Conservation (phyloP, 805 yeast genomes). For the Starmerella stigmatis region DNA sequence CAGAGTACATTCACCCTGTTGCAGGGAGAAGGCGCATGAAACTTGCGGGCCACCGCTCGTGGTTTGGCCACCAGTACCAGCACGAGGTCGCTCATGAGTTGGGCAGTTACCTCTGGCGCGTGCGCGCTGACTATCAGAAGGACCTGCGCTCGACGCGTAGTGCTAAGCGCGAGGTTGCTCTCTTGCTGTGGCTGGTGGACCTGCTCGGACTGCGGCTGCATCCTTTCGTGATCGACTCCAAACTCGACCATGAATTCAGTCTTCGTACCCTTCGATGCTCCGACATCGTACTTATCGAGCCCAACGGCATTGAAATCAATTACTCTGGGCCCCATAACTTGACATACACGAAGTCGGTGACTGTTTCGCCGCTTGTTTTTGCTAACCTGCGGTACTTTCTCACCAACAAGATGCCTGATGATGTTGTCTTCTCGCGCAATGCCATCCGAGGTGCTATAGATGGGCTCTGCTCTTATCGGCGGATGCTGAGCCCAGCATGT, state of each 20-base stretch:
- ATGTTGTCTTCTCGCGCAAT: neutral
- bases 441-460: neutral
- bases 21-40: constrained; percentile 33
- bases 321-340: constrained; percentile 52
- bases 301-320: neutral
- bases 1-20: constrained; percentile 54
- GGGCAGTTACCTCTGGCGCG: constrained; percentile 56
- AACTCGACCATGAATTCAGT: neutral
- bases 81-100: constrained; percentile 88
- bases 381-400: constrained; percentile 45
- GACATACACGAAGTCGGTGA: constrained; percentile 82
- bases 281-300: neutral
- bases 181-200: constrained; percentile 87
- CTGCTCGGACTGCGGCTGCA: constrained; percentile 94
- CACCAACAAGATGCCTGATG: neutral
- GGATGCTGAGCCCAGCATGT: neutral
- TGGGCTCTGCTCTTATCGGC: neutral
- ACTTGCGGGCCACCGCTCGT: constrained; percentile 36
- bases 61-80: constrained; percentile 33
- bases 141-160: constrained; percentile 63
- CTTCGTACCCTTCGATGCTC: neutral
- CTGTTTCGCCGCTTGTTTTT: constrained; percentile 84
- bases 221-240: constrained; percentile 64
- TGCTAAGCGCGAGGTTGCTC: constrained; percentile 85
- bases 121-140: constrained; percentile 62